Evolutionary conservation across 176 grass and related monocot species (phyloP).

Genomic region (Oryza coarctata): DNA sequence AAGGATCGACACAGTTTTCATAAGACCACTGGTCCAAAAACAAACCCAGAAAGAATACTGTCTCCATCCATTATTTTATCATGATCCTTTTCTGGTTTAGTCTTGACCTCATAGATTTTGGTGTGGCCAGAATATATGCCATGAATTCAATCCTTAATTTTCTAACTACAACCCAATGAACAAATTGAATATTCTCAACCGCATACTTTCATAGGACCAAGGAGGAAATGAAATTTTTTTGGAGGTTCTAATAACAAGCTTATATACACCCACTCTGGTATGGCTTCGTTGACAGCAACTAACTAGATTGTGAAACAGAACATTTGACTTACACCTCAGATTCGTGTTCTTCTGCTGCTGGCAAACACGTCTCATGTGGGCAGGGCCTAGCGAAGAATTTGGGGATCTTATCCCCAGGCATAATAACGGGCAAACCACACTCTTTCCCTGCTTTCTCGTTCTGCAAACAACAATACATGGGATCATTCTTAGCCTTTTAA

Average conservation of each 20-base stretch:
- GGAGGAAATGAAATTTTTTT: not conserved
- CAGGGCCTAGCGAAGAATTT: conserved; percentile 89
- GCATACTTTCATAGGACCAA: not conserved
- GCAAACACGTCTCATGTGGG: conserved; percentile 38
- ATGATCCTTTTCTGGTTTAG: not conserved
- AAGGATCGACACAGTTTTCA: not conserved
- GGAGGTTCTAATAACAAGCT: conserved; percentile 9
- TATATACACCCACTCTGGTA: conserved; percentile 18
- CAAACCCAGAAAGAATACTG: not conserved
- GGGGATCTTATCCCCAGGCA: conserved; percentile 80
- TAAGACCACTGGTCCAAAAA: not conserved
- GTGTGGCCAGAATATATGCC: not conserved
- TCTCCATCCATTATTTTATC: not conserved
- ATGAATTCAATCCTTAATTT: not conserved
- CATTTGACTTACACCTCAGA: conserved; percentile 19
- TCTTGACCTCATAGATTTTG: not conserved
- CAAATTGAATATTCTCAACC: not conserved
- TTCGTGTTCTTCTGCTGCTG: conserved; percentile 6
- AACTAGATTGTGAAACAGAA: not conserved
- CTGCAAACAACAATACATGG: conserved; percentile 26
- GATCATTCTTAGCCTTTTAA: not conserved
- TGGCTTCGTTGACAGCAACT: conserved; percentile 25
- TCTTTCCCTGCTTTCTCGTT: conserved; percentile 43
- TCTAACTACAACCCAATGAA: not conserved
- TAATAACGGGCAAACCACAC: conserved; percentile 74